These are phyloP conservation scores for Gomphus bonarii DNA, from an alignment of 1,284 basidiomycete species.

Conservation along the genomic window DNA sequence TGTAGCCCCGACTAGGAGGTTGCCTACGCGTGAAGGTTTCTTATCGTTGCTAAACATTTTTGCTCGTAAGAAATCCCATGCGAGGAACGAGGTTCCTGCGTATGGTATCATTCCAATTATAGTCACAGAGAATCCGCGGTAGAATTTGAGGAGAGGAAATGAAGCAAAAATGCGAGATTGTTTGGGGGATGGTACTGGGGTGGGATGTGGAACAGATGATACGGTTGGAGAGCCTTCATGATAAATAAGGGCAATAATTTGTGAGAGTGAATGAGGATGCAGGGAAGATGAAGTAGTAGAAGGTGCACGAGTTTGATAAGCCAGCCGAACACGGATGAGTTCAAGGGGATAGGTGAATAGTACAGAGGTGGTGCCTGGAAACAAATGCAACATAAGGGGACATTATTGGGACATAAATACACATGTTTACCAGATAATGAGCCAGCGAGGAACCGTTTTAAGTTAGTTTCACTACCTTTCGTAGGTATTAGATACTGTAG, in stretches of 20 bases:
- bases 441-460: slow-evolving; percentile 81
- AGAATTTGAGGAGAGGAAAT: slow-evolving; percentile 80
- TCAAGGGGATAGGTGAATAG: slow-evolving; percentile 93
- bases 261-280: slow-evolving; percentile 48
- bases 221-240: slow-evolving; percentile 40
- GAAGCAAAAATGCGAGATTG: slow-evolving; percentile 23
- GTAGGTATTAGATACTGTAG: slow-evolving; percentile 79
- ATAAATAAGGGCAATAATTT: slow-evolving; percentile 61
- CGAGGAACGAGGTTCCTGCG: slow-evolving; percentile 91
- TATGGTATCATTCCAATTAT: slow-evolving; percentile 92
- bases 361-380: slow-evolving; percentile 75
- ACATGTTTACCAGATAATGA: slow-evolving; percentile 67
- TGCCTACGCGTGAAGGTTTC: slow-evolving; percentile 37
- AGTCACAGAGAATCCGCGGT: slow-evolving; percentile 93
- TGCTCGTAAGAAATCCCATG: slow-evolving; percentile 79
- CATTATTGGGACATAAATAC: background rate
- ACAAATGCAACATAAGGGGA: background rate
- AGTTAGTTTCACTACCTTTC: slow-evolving; percentile 65
- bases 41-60: slow-evolving; percentile 24
- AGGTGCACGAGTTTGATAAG: slow-evolving; percentile 62
- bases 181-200: slow-evolving; percentile 20
- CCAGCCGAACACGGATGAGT: slow-evolving; percentile 90
- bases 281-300: slow-evolving; percentile 14
- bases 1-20: slow-evolving; percentile 81
- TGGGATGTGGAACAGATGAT: slow-evolving; percentile 31